phyloP scores from a whole-genome alignment of 2,329 filamentous ascomycete genomes.

The Cryphonectria japonica region DNA sequence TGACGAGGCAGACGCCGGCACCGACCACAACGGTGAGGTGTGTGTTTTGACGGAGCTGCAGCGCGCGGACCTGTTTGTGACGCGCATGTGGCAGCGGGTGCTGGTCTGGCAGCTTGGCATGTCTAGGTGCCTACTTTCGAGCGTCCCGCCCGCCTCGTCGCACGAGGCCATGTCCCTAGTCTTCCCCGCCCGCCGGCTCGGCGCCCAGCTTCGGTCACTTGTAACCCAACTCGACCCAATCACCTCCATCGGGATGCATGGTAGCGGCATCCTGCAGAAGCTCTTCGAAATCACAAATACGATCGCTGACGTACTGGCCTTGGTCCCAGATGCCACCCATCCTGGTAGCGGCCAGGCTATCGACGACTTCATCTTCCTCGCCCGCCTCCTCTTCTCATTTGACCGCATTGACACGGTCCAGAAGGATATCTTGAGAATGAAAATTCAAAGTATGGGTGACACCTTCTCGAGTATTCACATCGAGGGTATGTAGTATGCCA shows the following conservation, averaged over 20 bases:
- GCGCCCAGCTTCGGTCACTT: constrained; percentile 44
- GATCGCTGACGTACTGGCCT: constrained; percentile 60
- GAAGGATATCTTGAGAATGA: constrained; percentile 36
- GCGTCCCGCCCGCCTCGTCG: constrained; percentile 37
- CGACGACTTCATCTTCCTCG: constrained; percentile 57
- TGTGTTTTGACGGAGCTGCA: constrained; percentile 44
- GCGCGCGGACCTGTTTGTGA: constrained; percentile 46
- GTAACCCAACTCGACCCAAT: constrained; percentile 41
- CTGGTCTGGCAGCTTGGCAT: constrained; percentile 48
- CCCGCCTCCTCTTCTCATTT: constrained; percentile 54
- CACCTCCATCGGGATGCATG: constrained; percentile 56
- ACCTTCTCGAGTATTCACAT: neutral
- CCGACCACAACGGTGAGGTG: constrained; percentile 22
- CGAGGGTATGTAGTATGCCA: neutral
- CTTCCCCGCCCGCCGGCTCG: constrained; percentile 45
- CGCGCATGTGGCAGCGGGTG: constrained; percentile 46
- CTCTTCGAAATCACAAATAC: constrained; percentile 64
- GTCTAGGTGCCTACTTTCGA: constrained; percentile 44
- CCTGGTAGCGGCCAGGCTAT: constrained; percentile 52
- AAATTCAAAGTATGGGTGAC: neutral
- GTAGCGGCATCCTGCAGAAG: constrained; percentile 60
- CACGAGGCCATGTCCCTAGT: constrained; percentile 46
- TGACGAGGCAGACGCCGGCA: constrained; percentile 40
- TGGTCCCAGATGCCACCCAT: constrained; percentile 47
- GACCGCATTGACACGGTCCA: constrained; percentile 51